A percentile compares a stretch with the other conserved stretches of the same genome.
These are phyloP conservation scores for Parathielavia hyrcaniae DNA, from an alignment of 495 filamentous ascomycete genomes.

Conservation along the genomic window DNA sequence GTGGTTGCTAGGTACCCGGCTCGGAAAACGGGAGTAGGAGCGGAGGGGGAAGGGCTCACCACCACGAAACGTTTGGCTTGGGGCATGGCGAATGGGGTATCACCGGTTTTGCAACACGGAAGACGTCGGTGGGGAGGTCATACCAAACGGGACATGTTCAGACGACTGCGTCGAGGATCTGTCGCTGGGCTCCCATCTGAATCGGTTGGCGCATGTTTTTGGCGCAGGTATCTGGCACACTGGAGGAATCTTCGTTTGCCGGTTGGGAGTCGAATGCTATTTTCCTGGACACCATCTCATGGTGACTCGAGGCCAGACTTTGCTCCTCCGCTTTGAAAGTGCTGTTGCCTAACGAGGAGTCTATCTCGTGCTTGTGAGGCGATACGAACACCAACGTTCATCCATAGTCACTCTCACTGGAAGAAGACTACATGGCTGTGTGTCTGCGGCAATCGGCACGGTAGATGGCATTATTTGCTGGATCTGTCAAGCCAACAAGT, in stretches of 20 bases:
- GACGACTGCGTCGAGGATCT: not conserved
- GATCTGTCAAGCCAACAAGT: not conserved
- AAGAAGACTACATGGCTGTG: too few relatives aligned
- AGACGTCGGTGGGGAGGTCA: not conserved
- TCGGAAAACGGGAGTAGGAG: not conserved
- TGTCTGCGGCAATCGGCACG: not conserved
- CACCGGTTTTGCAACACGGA: not conserved
- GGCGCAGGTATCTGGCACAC: slow-evolving; percentile 8
- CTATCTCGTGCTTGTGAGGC: too few relatives aligned
- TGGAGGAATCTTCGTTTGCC: slow-evolving; percentile 1
- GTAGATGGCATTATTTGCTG: not conserved
- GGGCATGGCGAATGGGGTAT: slow-evolving; percentile 4
- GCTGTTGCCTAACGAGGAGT: too few relatives aligned
- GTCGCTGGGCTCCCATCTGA: slow-evolving; percentile 2
- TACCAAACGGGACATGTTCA: not conserved
- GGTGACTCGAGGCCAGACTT: not conserved
- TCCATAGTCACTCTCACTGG: too few relatives aligned
- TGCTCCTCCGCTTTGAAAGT: not conserved
- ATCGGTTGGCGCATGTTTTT: slow-evolving; percentile 7
- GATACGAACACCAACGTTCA: too few relatives aligned
- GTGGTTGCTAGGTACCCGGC: slow-evolving; percentile 46
- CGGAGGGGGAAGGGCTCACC: not conserved
- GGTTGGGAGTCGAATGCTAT: not conserved
- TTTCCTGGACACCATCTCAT: not conserved
- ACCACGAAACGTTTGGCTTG: not conserved